Base-by-base conservation (phyloP, 176 grass and related monocot species). In the Triticum turgidum region DNA sequence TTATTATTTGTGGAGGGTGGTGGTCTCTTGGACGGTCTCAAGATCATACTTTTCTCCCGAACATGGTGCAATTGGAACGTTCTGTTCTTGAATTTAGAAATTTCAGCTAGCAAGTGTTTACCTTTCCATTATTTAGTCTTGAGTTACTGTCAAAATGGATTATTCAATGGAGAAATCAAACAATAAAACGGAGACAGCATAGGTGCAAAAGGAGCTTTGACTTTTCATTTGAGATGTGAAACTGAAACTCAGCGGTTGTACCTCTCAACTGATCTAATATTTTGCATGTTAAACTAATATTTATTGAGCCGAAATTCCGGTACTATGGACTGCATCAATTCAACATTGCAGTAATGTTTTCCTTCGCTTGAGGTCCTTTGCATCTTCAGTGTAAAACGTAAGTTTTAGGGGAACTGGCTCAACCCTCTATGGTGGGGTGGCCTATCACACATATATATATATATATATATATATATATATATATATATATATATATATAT, bases 31-130 rank as follows among this genome's bases (percentile, higher is more conserved):
- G 62, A 49, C 5, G 7, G 38, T 64, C 51, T 32, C 18, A 86
- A 90, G 49, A 71, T 22, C 30, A 13, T 83, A 83, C 77, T 90
- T 90, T 77, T 52, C 17, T 4, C 17, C 15, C 41, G 33, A 14
- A 8, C 33, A 58, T 27, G 67, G 65, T 25, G 21, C 12, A 65
- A 18, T 35, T 75, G 76, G 82, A 25, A 21, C 80, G 37, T 27
- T 61, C 7, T 52, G 0, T 38, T 21, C 30, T 68, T 69, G 72
- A 30, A 65, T 67, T 69, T 82, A 62, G 62, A 38, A 78, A 52
- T 44, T 86, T 86, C 79, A 71, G 38, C 22, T 79, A 6, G 5
- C 69, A 18, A 9, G 24, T 30, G 7, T 47, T 30, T 47, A 17
- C 58, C 6, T 84, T 47, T 76, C 25, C n/a, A 22, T 76, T 65